These are phyloP conservation scores for Umbelopsis ramanniana DNA, from an alignment of 192 early-diverging fungal genomes.

Conservation along the genomic window DNA sequence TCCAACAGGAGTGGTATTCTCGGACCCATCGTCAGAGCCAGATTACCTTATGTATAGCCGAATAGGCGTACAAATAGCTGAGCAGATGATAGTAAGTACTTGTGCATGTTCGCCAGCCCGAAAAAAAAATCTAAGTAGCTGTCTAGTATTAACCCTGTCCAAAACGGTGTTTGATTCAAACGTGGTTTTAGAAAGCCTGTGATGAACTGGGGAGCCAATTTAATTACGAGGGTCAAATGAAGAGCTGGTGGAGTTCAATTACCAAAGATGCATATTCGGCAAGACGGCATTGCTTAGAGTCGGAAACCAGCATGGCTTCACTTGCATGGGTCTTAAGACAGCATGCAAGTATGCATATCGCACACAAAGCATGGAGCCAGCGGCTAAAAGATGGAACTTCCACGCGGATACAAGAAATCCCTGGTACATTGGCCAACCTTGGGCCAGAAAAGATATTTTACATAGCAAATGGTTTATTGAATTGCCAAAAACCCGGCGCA, in stretches of 20 bases:
- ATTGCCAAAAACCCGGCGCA: neutral
- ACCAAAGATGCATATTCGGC: slow-evolving; percentile 2
- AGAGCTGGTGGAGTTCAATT: neutral
- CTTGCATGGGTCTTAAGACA: neutral
- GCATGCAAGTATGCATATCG: neutral
- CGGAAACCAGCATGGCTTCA: neutral
- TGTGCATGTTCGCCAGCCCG: too few species aligned
- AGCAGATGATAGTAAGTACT: slow-evolving; percentile 1
- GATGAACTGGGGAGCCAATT: slow-evolving; percentile 3
- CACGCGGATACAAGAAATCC: neutral
- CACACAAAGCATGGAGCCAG: neutral
- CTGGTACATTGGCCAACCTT: neutral
- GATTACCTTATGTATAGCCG: slow-evolving; percentile 1
- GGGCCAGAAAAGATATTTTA: slow-evolving; percentile 9
- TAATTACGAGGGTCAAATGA: neutral
- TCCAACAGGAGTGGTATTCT: neutral
- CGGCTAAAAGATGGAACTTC: neutral
- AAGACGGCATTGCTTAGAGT: neutral
- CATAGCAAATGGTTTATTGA: neutral
- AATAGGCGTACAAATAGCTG: neutral
- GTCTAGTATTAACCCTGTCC: too few species aligned
- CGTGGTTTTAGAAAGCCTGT: neutral
- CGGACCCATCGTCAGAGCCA: neutral
- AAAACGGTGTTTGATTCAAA: too few species aligned
- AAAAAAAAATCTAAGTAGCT: too few species aligned